Conservation (phyloP, 1,284 basidiomycete genomes). For the Malassezia vespertilionis region DNA sequence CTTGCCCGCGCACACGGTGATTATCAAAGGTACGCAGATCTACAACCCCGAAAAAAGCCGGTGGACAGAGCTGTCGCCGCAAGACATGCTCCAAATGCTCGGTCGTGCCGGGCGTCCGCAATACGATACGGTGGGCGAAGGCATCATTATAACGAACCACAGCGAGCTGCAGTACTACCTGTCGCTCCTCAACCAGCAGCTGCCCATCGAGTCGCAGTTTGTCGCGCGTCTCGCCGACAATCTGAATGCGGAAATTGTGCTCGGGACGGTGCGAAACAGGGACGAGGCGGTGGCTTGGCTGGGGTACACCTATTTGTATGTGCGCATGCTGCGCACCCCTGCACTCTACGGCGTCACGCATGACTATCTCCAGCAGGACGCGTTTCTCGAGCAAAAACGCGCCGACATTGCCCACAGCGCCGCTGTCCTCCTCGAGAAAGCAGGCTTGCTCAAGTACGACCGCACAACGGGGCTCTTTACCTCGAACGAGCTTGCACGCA, state of each 20-base stretch:
- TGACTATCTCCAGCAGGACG: slow-evolving; percentile 81
- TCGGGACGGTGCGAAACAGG: slow-evolving; percentile 79
- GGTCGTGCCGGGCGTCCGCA: slow-evolving; percentile 95
- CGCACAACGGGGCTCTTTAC: slow-evolving; percentile 73
- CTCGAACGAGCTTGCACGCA: slow-evolving; percentile 60
- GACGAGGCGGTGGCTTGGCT: slow-evolving; percentile 94
- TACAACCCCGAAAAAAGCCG: slow-evolving; percentile 98
- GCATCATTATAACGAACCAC: slow-evolving; percentile 97
- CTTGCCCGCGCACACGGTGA: slow-evolving; percentile 90
- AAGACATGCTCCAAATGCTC: slow-evolving; percentile 97
- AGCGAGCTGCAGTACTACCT: slow-evolving; percentile 86
- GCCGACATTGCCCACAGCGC: slow-evolving; percentile 91
- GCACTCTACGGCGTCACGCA: slow-evolving; percentile 77
- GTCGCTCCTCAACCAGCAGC: slow-evolving; percentile 43
- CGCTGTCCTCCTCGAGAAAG: slow-evolving; percentile 84
- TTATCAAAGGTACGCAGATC: slow-evolving; percentile 98
- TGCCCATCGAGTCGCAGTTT: slow-evolving; percentile 89
- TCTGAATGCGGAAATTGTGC: slow-evolving; percentile 91
- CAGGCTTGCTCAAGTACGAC: slow-evolving; percentile 86
- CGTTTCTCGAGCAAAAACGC: slow-evolving; percentile 73
- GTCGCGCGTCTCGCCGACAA: slow-evolving; percentile 87
- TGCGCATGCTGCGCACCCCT: slow-evolving; percentile 88
- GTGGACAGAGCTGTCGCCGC: slow-evolving; percentile 89
- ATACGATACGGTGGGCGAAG: slow-evolving; percentile 93
- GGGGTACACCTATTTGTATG: slow-evolving; percentile 55